phyloP scores from a whole-genome alignment of 2,329 filamentous ascomycete genomes.

The Penicillium sp. region DNA sequence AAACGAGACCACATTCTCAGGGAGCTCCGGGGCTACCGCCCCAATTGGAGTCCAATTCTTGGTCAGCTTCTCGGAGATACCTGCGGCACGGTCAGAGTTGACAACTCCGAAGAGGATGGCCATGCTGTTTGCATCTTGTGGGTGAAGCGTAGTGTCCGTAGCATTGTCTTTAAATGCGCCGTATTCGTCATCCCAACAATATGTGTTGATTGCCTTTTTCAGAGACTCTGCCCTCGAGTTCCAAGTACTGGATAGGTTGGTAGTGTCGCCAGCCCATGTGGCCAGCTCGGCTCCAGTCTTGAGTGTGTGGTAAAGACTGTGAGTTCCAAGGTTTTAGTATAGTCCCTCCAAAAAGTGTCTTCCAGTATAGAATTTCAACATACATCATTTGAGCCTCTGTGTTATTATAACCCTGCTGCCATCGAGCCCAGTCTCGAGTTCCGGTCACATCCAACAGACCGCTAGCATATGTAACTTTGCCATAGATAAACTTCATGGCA shows the following conservation, averaged over 20 bases:
- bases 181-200: constrained; percentile 54
- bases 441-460: constrained; percentile 57
- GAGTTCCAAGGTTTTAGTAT: neutral
- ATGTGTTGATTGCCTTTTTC: constrained; percentile 50
- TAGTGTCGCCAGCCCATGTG: constrained; percentile 50
- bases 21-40: constrained; percentile 60
- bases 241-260: constrained; percentile 46
- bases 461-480: constrained; percentile 48
- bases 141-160: constrained; percentile 55
- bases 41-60: constrained; percentile 62
- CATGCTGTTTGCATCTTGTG: constrained; percentile 65
- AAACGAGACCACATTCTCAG: constrained; percentile 62
- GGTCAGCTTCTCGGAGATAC: constrained; percentile 52
- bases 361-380: neutral
- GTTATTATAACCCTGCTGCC: constrained; percentile 56
- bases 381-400: constrained; percentile 57
- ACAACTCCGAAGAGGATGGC: constrained; percentile 56
- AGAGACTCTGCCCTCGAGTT: constrained; percentile 42
- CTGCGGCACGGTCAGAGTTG: constrained; percentile 37
- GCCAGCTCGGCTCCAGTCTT: constrained; percentile 58
- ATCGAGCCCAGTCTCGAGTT: constrained; percentile 57
- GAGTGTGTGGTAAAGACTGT: constrained; percentile 57
- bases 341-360: neutral
- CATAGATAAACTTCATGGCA: constrained; percentile 53
- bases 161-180: constrained; percentile 61